Conservation (phyloP, 768 basidiomycete genomes). For the Boletellus emodensis region DNA sequence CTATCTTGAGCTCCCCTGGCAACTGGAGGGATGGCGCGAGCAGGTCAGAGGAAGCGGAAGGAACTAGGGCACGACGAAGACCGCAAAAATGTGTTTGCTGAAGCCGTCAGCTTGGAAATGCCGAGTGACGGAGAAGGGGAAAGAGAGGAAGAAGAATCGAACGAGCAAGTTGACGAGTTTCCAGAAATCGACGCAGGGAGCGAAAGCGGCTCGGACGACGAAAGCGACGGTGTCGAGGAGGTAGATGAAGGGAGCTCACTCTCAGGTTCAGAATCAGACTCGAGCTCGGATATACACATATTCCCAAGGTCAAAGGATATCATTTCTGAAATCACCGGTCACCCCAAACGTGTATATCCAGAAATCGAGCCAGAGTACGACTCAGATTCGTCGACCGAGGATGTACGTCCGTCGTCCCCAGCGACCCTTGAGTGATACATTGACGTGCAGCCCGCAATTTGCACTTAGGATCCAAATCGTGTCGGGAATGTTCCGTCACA, state of each 20-base stretch:
- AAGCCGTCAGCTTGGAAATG: conserved; percentile 60
- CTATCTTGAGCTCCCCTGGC: conserved; percentile 4
- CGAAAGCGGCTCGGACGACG: conserved; percentile 33
- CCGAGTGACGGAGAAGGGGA: conserved; percentile 67
- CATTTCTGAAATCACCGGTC: conserved; percentile 79
- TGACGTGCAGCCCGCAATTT: conserved; percentile 4
- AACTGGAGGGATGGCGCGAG: conserved; percentile 35
- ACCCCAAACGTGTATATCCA: conserved; percentile 77
- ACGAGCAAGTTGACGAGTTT: conserved; percentile 67
- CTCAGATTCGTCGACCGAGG: conserved; percentile 89
- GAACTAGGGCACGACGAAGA: conserved; percentile 41
- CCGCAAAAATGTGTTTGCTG: conserved; percentile 30
- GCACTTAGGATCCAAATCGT: conserved; percentile 79
- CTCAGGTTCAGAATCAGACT: conserved; percentile 28
- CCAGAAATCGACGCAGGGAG: conserved; percentile 61
- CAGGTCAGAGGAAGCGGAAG: conserved; percentile 55
- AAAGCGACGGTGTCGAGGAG: conserved; percentile 33
- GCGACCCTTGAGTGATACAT: not conserved
- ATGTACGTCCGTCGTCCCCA: conserved; percentile 47
- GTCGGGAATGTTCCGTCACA: conserved; percentile 94
- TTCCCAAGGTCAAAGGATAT: conserved; percentile 65
- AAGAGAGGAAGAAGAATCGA: conserved; percentile 36
- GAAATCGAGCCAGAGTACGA: conserved; percentile 90
- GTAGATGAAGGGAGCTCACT: conserved; percentile 36
- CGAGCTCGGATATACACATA: conserved; percentile 48